Base-by-base conservation (phyloP, 2,329 filamentous ascomycete species). In the Monosporascus sp. region DNA sequence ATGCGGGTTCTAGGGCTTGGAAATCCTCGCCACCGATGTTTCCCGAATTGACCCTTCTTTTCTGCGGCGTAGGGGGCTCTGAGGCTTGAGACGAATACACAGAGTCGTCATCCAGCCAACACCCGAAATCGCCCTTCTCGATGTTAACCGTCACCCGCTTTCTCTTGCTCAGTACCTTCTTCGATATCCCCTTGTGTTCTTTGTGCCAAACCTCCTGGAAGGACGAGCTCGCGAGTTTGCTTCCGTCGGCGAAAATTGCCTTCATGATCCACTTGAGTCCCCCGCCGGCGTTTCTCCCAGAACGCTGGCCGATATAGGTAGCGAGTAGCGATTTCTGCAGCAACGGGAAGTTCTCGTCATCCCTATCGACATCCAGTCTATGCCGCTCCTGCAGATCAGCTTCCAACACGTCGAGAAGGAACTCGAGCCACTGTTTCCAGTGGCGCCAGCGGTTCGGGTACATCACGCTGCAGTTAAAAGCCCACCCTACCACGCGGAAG, bases 401-500 rank as follows among this genome's bases (percentile, higher is more conserved):
- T 58, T 94, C 86, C 14, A 97, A 73, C 6, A 88, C 82, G 62
- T 92, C 87, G 5, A 95, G 69, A 78, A 96, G 87, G 56, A 88
- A 85, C 36, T 85, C 81, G 15, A 97, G 74, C 88, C 90, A 96
- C 7, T 83, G 71, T 60, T 80, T 84, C 91, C 92, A 97, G 64
- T 85, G 80, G 48, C 77, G 79, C 93, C 94, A 97, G 20, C 93
- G 80, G 41, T 81, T 78, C 1, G 84, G 84, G 60, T 93, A 78
- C 34, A 80, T 69, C 2, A 88, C 79, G 49, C 90, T 92, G 72
- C 93, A 97, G 66, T 93, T 94, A 68, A 97, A 91, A 0, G 89
- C 88, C 94, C 94, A 97, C 3, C 93, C 94, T 0, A 94, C 80
- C 0, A 89, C 82, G 42, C 85, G 81, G 90, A 94, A 99, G 63